Conservation (phyloP, 1,284 basidiomycete genomes). For the Papiliotrema flavescens region DNA sequence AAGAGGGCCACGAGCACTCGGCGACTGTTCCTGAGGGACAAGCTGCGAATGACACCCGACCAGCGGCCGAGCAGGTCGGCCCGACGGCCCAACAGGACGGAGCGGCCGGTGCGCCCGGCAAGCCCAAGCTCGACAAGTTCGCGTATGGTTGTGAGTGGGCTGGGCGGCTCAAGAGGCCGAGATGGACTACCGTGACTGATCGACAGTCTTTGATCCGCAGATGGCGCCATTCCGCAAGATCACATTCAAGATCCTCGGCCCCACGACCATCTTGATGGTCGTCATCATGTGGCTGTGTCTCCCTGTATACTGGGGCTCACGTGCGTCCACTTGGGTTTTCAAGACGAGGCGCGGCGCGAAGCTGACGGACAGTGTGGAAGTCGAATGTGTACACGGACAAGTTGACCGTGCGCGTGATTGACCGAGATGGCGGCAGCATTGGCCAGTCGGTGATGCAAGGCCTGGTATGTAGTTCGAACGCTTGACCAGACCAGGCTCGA, state of each 20-base stretch:
- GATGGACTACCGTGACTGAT: neutral
- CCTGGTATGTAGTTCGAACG: conserved; percentile 17
- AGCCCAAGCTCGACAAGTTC: conserved; percentile 1
- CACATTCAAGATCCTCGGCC: conserved; percentile 35
- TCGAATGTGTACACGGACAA: conserved; percentile 45
- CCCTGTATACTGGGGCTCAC: conserved; percentile 52
- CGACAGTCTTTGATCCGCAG: conserved; percentile 31
- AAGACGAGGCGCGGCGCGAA: neutral
- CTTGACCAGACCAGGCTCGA: neutral
- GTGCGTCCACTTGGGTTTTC: conserved; percentile 23
- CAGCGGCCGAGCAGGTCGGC: neutral
- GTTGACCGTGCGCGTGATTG: conserved; percentile 52
- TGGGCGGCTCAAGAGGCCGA: conserved; percentile 1
- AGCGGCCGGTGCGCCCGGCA: neutral
- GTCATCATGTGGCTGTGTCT: conserved; percentile 44
- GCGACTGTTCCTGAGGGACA: neutral
- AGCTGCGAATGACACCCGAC: neutral
- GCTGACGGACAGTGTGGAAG: conserved; percentile 34
- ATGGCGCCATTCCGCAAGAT: conserved; percentile 31
- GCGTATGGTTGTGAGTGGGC: conserved; percentile 6
- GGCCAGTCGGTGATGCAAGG: conserved; percentile 41
- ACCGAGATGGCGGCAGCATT: conserved; percentile 52
- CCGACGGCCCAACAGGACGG: neutral
- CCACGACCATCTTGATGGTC: conserved; percentile 26
- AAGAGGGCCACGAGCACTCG: neutral